Evolutionary conservation across 2,329 filamentous ascomycete species (phyloP).

Genomic region (Fusarium luffae): DNA sequence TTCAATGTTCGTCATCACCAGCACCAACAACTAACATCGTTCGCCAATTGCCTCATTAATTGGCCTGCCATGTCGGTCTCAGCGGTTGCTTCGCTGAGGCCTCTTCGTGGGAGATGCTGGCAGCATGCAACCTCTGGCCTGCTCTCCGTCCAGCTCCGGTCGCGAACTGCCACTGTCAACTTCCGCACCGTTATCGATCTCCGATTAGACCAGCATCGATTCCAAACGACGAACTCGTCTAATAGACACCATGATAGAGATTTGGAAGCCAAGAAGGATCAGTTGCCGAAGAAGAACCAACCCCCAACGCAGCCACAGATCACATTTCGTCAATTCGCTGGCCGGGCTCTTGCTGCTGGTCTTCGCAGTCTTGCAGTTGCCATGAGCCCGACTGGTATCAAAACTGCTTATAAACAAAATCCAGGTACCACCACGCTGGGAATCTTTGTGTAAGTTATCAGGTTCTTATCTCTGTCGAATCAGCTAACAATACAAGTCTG

Average conservation of each 20-base stretch:
- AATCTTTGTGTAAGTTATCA: slow-evolving; percentile 47
- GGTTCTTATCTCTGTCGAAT: background rate
- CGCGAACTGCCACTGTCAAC: slow-evolving; percentile 44
- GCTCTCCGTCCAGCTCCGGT: slow-evolving; percentile 49
- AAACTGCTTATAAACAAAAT: slow-evolving; percentile 49
- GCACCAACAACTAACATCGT: slow-evolving; percentile 1
- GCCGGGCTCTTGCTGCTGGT: slow-evolving; percentile 48
- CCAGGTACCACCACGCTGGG: slow-evolving; percentile 48
- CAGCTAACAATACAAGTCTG: slow-evolving; percentile 42
- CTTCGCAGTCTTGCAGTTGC: slow-evolving; percentile 51
- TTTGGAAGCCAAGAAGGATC: slow-evolving; percentile 34
- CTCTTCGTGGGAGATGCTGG: slow-evolving; percentile 47
- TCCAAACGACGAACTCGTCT: slow-evolving; percentile 42
- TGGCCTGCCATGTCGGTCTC: slow-evolving; percentile 49
- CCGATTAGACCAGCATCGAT: slow-evolving; percentile 43
- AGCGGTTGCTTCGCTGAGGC: slow-evolving; percentile 50
- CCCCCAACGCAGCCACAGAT: slow-evolving; percentile 41
- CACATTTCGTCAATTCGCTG: slow-evolving; percentile 48
- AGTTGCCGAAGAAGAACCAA: slow-evolving; percentile 41
- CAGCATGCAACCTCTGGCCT: slow-evolving; percentile 46
- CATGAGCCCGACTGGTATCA: slow-evolving; percentile 51
- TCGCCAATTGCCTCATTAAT: slow-evolving; percentile 10
- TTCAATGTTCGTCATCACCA: slow-evolving; percentile 20
- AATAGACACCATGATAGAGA: slow-evolving; percentile 22
- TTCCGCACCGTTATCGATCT: slow-evolving; percentile 48